A percentile compares a stretch with the other conserved stretches of the same genome.
Conservation (phyloP, 108 stramenopile species). For the Asterionellopsis glacialis region DNA sequence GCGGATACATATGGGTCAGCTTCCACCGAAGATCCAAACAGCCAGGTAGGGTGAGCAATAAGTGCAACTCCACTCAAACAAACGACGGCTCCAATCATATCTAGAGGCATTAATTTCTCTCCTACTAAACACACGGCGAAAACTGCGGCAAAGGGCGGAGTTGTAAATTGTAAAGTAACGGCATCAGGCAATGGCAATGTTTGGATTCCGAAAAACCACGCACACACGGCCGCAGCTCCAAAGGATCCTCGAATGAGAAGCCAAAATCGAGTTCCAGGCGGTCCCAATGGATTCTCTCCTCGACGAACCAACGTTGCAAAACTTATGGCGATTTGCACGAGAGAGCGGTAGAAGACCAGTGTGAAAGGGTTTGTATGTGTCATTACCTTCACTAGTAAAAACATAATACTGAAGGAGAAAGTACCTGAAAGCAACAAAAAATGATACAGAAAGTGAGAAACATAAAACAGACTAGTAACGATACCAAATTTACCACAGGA, state of each 20-base stretch:
- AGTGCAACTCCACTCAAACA: constrained; percentile 28
- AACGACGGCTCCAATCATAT: constrained; percentile 29
- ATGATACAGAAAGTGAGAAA: too few relatives aligned
- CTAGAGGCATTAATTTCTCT: constrained; percentile 23
- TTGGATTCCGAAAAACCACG: constrained; percentile 36
- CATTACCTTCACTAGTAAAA: constrained; percentile 30
- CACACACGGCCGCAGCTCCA: constrained; percentile 27
- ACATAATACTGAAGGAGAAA: constrained; percentile 33
- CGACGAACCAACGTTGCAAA: constrained; percentile 11
- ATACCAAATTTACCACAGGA: too few relatives aligned
- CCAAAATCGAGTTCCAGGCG: constrained; percentile 13
- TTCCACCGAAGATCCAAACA: constrained; percentile 14
- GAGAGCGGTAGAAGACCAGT: constrained; percentile 26
- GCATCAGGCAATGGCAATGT: constrained; percentile 31
- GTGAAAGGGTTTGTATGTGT: constrained; percentile 24
- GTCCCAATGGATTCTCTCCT: constrained; percentile 10
- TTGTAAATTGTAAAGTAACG: constrained; percentile 37
- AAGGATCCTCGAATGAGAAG: constrained; percentile 17
- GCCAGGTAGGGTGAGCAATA: constrained; percentile 38
- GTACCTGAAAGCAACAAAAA: constrained; percentile 11
- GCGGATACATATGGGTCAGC: constrained; percentile 1
- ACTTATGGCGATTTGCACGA: constrained; percentile 25
- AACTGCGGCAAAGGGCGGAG: constrained; percentile 30
- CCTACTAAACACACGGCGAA: constrained; percentile 37
- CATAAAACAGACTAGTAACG: too few relatives aligned